Evolutionary conservation across 2,329 filamentous ascomycete species (phyloP).

Genomic region (Exophiala aquamarina): DNA sequence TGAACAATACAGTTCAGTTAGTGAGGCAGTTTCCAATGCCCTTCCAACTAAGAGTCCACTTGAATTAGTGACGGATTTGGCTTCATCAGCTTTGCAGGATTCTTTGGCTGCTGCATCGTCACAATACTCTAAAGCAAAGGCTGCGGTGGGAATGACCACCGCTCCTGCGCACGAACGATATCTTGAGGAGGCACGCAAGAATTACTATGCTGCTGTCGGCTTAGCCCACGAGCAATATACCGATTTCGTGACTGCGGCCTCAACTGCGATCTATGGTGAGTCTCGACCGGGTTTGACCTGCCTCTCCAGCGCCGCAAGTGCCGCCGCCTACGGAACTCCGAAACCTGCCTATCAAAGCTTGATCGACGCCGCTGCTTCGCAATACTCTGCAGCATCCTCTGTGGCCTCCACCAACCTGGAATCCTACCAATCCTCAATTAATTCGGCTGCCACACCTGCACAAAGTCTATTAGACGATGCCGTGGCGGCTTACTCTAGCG

Average conservation of each 20-base stretch:
- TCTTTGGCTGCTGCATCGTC: constrained; percentile 70
- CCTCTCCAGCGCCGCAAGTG: constrained; percentile 50
- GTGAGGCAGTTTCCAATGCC: constrained; percentile 39
- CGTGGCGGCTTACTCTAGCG: constrained; percentile 45
- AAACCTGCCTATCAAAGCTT: constrained; percentile 46
- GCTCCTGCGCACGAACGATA: constrained; percentile 56
- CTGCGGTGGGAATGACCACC: constrained; percentile 63
- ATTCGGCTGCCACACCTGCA: constrained; percentile 29
- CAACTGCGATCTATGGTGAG: constrained; percentile 66
- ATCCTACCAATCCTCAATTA: constrained; percentile 57
- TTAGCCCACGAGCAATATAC: constrained; percentile 77
- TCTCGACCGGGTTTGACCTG: constrained; percentile 57
- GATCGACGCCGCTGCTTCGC: constrained; percentile 37
- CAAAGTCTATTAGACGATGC: constrained; percentile 44
- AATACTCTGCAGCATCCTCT: constrained; percentile 65
- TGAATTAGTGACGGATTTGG: constrained; percentile 64
- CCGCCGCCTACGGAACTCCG: constrained; percentile 54
- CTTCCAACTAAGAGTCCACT: constrained; percentile 47
- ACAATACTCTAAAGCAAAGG: constrained; percentile 68
- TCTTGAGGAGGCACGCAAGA: constrained; percentile 61
- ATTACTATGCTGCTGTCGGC: constrained; percentile 77
- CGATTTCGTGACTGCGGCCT: constrained; percentile 71
- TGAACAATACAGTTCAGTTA: constrained; percentile 30
- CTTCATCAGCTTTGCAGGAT: constrained; percentile 67
- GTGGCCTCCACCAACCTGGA: constrained; percentile 55